Percentiles rank a stretch among this genome's conserved stretches.
phyloP scores from a whole-genome alignment of 352 stramenopile genomes.

The Globisporangium rhizosaccharum region DNA sequence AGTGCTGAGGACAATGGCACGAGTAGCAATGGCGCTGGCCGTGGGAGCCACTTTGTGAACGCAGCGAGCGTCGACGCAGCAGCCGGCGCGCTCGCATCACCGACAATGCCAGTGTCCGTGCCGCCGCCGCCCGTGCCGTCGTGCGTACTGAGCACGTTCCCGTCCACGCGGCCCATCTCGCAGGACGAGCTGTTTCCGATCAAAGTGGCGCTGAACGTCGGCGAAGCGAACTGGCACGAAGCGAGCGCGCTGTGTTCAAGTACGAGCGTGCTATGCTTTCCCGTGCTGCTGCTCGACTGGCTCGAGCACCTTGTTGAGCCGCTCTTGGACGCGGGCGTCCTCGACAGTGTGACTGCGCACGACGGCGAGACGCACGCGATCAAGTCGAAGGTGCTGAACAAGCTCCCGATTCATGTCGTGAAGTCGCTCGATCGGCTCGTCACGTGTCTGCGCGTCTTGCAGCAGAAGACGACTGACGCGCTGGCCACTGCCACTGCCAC shows the following conservation, averaged over 20 bases:
- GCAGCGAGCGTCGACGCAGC: background rate
- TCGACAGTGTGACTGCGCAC: conserved; percentile 22
- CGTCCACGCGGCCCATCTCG: conserved; percentile 8
- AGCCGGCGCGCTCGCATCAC: background rate
- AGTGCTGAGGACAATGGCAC: conserved; percentile 5
- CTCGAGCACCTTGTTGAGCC: conserved; percentile 68
- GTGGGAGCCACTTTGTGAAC: conserved; percentile 2
- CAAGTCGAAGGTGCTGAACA: conserved; percentile 47
- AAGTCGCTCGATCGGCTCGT: conserved; percentile 66
- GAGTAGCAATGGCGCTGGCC: background rate
- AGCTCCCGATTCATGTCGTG: conserved; percentile 39
- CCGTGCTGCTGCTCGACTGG: conserved; percentile 72
- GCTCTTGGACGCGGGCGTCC: conserved; percentile 30
- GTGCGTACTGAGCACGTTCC: conserved; percentile 4
- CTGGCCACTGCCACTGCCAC: background rate
- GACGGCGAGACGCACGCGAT: conserved; percentile 11
- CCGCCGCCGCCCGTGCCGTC: conserved; percentile 22
- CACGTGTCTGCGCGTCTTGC: conserved; percentile 33
- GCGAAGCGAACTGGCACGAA: conserved; percentile 58
- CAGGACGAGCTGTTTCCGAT: conserved; percentile 54
- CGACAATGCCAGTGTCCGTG: background rate
- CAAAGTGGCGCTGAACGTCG: conserved; percentile 75
- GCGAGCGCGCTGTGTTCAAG: conserved; percentile 22
- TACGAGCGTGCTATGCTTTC: conserved; percentile 13
- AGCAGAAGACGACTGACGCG: conserved; percentile 23